Percentiles rank a stretch among this genome's conserved stretches.
Evolutionary conservation across 208 protist genomes (phyloP).

Genomic region (Endotrypanum monterogeii): DNA sequence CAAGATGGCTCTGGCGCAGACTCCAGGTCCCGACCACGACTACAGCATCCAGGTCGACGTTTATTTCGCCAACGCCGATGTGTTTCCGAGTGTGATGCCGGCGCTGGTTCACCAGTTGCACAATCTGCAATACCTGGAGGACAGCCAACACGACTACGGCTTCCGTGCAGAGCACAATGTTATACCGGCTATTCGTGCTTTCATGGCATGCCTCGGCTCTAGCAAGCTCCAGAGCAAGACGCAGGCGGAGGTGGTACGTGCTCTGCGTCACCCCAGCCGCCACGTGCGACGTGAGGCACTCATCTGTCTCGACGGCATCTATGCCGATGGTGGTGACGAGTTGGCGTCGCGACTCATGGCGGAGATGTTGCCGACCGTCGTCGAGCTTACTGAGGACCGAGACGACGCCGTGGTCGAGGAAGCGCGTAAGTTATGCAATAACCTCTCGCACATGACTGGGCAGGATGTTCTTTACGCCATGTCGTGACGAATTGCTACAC

Average conservation of each 20-base stretch:
- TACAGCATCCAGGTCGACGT: slow-evolving; percentile 77
- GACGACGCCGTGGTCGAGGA: slow-evolving; percentile 83
- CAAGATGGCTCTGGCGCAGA: slow-evolving; percentile 73
- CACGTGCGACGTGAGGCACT: slow-evolving; percentile 73
- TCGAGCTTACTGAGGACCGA: slow-evolving; percentile 88
- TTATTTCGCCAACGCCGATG: slow-evolving; percentile 69
- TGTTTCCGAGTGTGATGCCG: slow-evolving; percentile 86
- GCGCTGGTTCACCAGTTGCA: slow-evolving; percentile 79
- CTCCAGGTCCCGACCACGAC: slow-evolving; percentile 72
- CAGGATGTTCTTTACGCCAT: slow-evolving; percentile 91
- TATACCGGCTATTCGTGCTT: slow-evolving; percentile 73
- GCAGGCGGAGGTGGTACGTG: slow-evolving; percentile 79
- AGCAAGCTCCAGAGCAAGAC: slow-evolving; percentile 83
- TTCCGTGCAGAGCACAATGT: slow-evolving; percentile 76
- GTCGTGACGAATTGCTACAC: slow-evolving; percentile 30
- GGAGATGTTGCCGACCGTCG: slow-evolving; percentile 87
- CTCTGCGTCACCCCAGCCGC: slow-evolving; percentile 73
- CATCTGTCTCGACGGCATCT: slow-evolving; percentile 76
- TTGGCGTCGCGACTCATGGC: slow-evolving; percentile 88
- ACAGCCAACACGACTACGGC: slow-evolving; percentile 61
- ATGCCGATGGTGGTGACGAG: slow-evolving; percentile 90
- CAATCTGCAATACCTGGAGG: slow-evolving; percentile 71
- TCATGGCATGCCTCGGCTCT: slow-evolving; percentile 74
- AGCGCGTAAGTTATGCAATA: slow-evolving; percentile 76
- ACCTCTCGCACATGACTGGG: slow-evolving; percentile 86